Percentiles rank a stretch among this genome's conserved stretches.
Evolutionary conservation across 805 yeast genomes (phyloP).

Genomic region (Teunomyces gatunensis): DNA sequence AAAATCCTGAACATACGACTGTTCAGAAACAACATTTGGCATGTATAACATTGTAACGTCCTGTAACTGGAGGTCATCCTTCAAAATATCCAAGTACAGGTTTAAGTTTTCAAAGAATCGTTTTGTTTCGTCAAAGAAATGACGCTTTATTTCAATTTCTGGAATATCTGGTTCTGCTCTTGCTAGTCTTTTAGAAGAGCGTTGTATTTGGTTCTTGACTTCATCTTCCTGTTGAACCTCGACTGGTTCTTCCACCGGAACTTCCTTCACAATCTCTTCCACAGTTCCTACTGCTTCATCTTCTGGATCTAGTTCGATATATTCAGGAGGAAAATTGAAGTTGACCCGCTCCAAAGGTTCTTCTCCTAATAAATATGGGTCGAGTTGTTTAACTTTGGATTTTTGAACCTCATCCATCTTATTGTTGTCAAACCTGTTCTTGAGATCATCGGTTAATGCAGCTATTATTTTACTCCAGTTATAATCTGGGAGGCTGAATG

Average conservation of each 20-base stretch:
- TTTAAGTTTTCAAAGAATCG: slow-evolving; percentile 23
- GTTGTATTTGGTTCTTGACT: slow-evolving; percentile 18
- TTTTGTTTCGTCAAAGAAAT: slow-evolving; percentile 27
- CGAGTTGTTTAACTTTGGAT: slow-evolving; percentile 44
- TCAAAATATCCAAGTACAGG: slow-evolving; percentile 8
- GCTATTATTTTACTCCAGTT: slow-evolving; percentile 30
- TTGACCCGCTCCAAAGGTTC: slow-evolving; percentile 45
- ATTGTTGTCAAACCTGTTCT: slow-evolving; percentile 29
- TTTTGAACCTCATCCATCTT: slow-evolving; percentile 35
- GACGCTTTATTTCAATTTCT: slow-evolving; percentile 19
- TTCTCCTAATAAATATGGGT: slow-evolving; percentile 51
- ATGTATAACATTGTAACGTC: slow-evolving; percentile 12
- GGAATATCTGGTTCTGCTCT: slow-evolving; percentile 22
- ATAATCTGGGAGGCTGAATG: slow-evolving; percentile 1
- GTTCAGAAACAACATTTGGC: slow-evolving; percentile 3
- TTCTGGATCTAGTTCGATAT: not conserved
- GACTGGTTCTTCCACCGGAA: not conserved
- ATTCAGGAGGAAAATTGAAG: slow-evolving; percentile 22
- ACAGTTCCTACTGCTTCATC: slow-evolving; percentile 5
- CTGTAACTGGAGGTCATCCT: not conserved
- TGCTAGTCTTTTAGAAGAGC: slow-evolving; percentile 34
- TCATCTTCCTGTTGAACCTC: slow-evolving; percentile 11
- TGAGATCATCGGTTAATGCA: slow-evolving; percentile 32
- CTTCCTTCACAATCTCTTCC: slow-evolving; percentile 11
- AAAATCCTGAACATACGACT: slow-evolving; percentile 15